These are phyloP conservation scores for Globisporangium emineosum DNA, from an alignment of 352 stramenopile genomes.

Conservation along the genomic window DNA sequence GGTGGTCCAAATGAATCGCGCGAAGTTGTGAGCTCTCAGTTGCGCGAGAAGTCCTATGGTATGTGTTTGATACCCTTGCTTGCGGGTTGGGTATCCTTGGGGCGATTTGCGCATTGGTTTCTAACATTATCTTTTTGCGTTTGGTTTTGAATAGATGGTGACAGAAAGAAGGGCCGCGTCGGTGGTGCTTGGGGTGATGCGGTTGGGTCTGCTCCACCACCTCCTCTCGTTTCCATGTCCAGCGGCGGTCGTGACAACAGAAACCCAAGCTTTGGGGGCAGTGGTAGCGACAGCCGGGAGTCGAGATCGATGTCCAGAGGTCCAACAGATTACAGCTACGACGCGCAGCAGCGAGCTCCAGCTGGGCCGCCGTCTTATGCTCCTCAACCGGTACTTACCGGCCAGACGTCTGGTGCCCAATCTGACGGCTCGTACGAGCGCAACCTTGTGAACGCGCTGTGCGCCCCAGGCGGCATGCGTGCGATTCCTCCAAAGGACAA, in stretches of 20 bases:
- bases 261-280: slow-evolving; percentile 37
- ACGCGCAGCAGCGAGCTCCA: slow-evolving; percentile 25
- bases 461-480: slow-evolving; percentile 92
- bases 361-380: slow-evolving; percentile 22
- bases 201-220: slow-evolving; percentile 18
- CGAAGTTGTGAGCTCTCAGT: slow-evolving; percentile 54
- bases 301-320: slow-evolving; percentile 32
- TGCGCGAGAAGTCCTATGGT: slow-evolving; percentile 81
- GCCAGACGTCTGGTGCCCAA: slow-evolving; percentile 71
- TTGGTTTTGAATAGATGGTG: slow-evolving; percentile 42
- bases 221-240: slow-evolving; percentile 22
- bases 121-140: not conserved
- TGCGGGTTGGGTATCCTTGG: not conserved
- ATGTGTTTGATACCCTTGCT: slow-evolving; percentile 9
- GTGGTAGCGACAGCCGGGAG: slow-evolving; percentile 30
- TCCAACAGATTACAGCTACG: slow-evolving; percentile 53
- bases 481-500: slow-evolving; percentile 94
- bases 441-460: slow-evolving; percentile 91
- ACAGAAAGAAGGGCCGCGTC: slow-evolving; percentile 82
- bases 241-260: slow-evolving; percentile 37
- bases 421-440: slow-evolving; percentile 91
- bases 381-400: slow-evolving; percentile 28
- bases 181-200: slow-evolving; percentile 63
- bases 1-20: slow-evolving; percentile 40
- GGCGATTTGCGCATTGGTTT: not conserved